A percentile compares a stretch with the other conserved stretches of the same genome.
Evolutionary conservation across 495 filamentous ascomycete species (phyloP).

Genomic region (Opeltia flavorubescens): DNA sequence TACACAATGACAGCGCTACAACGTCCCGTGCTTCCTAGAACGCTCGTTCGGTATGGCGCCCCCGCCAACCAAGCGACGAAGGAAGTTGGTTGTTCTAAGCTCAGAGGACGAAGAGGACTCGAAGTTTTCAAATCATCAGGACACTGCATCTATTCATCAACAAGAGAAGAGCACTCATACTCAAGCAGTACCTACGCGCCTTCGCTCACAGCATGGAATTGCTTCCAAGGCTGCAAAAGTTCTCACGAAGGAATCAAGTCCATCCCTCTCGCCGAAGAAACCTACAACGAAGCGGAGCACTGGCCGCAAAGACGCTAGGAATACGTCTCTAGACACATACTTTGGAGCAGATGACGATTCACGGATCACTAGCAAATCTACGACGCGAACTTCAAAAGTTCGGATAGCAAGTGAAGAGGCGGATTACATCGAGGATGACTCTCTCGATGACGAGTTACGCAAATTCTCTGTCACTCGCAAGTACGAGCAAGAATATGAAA

Average conservation of each 20-base stretch:
- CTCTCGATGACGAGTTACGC: conserved; percentile 15
- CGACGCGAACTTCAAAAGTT: neutral
- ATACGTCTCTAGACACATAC: conserved; percentile 29
- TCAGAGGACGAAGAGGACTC: conserved; percentile 28
- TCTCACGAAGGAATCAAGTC: neutral
- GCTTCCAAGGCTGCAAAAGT: neutral
- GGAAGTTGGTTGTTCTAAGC: conserved; percentile 27
- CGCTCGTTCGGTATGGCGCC: conserved; percentile 29
- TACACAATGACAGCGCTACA: no score
- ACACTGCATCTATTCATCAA: conserved; percentile 4
- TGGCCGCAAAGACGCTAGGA: conserved; percentile 3
- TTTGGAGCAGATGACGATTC: conserved; percentile 23
- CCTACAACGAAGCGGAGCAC: conserved; percentile 12
- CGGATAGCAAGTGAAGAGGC: conserved; percentile 13
- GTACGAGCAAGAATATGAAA: conserved; percentile 9
- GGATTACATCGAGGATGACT: conserved; percentile 31
- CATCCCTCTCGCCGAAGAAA: conserved; percentile 4
- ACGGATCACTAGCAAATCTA: conserved; percentile 9
- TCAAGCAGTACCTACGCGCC: conserved; percentile 5
- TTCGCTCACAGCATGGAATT: neutral
- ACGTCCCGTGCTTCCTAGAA: no score
- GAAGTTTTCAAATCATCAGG: conserved; percentile 2
- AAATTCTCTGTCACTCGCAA: conserved; percentile 12
- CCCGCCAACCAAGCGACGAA: conserved; percentile 34
- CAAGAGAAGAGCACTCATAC: conserved; percentile 3